Conservation (phyloP, 2,329 filamentous ascomycete species). For the Akanthomyces muscarius region DNA sequence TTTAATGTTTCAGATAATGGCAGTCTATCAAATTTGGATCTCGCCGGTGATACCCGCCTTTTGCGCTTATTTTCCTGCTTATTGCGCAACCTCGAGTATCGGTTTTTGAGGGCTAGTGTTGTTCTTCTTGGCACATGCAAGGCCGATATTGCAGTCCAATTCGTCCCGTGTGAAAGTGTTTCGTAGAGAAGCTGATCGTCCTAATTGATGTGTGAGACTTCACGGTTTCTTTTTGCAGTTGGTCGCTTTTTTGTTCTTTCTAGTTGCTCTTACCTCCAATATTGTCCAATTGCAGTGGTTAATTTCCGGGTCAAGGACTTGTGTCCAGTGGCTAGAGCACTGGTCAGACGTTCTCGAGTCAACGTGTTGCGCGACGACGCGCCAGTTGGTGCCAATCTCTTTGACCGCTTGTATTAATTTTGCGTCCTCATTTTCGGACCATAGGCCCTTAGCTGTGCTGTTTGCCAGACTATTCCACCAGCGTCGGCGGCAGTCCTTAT, state of each 20-base stretch:
- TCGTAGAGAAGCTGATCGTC: slow-evolving; percentile 1
- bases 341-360: slow-evolving; percentile 4
- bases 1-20: not conserved
- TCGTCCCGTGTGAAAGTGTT: not conserved
- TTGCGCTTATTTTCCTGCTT: not conserved
- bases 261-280: not conserved
- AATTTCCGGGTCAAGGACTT: slow-evolving; percentile 8
- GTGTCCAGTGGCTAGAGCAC: slow-evolving; percentile 10
- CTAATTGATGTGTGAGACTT: not conserved
- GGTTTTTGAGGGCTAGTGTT: not conserved
- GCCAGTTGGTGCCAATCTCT: not conserved
- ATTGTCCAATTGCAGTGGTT: slow-evolving; percentile 8
- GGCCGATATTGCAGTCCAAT: not conserved
- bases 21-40: not conserved
- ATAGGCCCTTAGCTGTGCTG: slow-evolving; percentile 18
- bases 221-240: not conserved
- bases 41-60: not conserved
- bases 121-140: not conserved
- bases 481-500: slow-evolving; percentile 6
- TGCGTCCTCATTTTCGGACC: slow-evolving; percentile 6
- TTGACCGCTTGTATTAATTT: not conserved
- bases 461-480: slow-evolving; percentile 13
- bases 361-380: slow-evolving; percentile 1
- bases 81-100: not conserved
- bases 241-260: not conserved